Evolutionary conservation across 345 rosid genomes (phyloP).

Genomic region (Abelmoschus esculentus): DNA sequence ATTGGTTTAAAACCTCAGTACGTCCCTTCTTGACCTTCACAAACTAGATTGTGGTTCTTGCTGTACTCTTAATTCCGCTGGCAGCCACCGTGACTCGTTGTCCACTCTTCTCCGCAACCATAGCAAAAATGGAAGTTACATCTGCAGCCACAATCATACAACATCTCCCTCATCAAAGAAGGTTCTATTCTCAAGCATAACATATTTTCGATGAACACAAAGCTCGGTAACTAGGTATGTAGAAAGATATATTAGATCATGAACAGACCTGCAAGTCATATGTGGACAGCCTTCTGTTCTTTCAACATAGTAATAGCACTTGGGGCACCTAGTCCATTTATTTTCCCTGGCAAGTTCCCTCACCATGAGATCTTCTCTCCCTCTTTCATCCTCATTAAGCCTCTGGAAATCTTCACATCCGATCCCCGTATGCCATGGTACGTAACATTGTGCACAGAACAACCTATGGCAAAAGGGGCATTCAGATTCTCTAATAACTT

Average conservation of each 20-base stretch:
- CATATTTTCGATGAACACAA: no score
- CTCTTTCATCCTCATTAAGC: slow-evolving; percentile 34
- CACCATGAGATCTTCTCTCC: slow-evolving; percentile 32
- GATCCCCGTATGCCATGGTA: slow-evolving; percentile 38
- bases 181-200: no score
- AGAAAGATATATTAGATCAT: no score
- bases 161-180: no score
- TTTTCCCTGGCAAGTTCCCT: slow-evolving; percentile 27
- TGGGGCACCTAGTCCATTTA: slow-evolving; percentile 45
- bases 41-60: background rate
- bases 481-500: slow-evolving; percentile 39
- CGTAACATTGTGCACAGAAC: slow-evolving; percentile 39
- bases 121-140: slow-evolving; percentile 38
- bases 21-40: background rate
- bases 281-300: slow-evolving; percentile 36
- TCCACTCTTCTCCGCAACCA: slow-evolving; percentile 34
- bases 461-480: slow-evolving; percentile 56
- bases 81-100: slow-evolving; percentile 16
- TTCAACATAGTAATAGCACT: slow-evolving; percentile 34
- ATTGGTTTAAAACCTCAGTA: background rate
- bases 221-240: no score
- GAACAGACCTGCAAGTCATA: slow-evolving; percentile 39
- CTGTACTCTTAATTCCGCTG: background rate
- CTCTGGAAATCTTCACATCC: slow-evolving; percentile 25
- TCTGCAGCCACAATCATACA: slow-evolving; percentile 20